A percentile compares a stretch with the other conserved stretches of the same genome.
Conservation (phyloP, 129 eudicot genomes). For the Mikania micrantha region DNA sequence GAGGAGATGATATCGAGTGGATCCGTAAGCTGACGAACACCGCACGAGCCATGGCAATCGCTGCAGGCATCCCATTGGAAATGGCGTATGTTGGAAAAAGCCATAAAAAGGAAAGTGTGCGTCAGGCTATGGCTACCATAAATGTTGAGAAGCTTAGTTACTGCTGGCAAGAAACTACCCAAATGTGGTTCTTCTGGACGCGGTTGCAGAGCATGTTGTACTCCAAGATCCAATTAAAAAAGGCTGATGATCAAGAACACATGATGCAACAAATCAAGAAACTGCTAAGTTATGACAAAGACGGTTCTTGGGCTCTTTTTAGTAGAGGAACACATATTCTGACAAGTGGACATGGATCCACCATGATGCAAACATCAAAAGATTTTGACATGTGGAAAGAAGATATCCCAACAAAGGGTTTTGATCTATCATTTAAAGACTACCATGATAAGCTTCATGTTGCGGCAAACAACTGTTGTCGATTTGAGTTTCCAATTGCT, state of each 20-base stretch:
- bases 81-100: slow-evolving; percentile 56
- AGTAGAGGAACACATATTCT: slow-evolving; percentile 45
- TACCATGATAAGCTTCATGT: slow-evolving; percentile 34
- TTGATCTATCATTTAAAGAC: slow-evolving; percentile 37
- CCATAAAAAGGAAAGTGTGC: slow-evolving; percentile 38
- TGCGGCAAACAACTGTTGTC: slow-evolving; percentile 41
- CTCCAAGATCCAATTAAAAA: slow-evolving; percentile 60
- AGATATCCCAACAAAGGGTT: slow-evolving; percentile 29
- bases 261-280: slow-evolving; percentile 61
- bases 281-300: slow-evolving; percentile 56
- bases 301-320: slow-evolving; percentile 64
- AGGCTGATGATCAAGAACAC: slow-evolving; percentile 42
- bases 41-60: slow-evolving; percentile 34
- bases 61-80: slow-evolving; percentile 37
- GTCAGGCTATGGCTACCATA: slow-evolving; percentile 29
- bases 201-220: slow-evolving; percentile 66
- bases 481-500: slow-evolving; percentile 47
- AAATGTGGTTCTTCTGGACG: slow-evolving; percentile 54
- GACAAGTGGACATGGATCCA: slow-evolving; percentile 37
- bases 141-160: slow-evolving; percentile 41
- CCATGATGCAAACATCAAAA: slow-evolving; percentile 30
- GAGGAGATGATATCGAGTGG: slow-evolving; percentile 62
- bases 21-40: slow-evolving; percentile 40
- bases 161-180: slow-evolving; percentile 40
- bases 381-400: slow-evolving; percentile 47